Evolutionary conservation across 2,329 filamentous ascomycete genomes (phyloP), one percentile per base, ranked within the genome.

Genomic region (Colletotrichum coccodes): DNA sequence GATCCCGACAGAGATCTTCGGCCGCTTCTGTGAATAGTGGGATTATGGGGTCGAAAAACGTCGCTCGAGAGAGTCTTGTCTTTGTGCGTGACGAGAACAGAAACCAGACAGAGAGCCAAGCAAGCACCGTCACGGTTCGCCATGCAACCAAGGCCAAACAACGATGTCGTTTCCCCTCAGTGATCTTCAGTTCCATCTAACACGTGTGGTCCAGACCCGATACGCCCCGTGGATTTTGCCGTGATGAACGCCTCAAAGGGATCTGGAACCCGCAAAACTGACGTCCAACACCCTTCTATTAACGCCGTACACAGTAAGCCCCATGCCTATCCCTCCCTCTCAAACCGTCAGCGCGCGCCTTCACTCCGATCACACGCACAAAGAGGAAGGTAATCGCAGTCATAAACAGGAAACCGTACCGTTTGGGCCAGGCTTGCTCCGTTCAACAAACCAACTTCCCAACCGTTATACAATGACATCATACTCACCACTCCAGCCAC

Each of bases 401-500:
- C 36, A n/a, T 9, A 23, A 58, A 46, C 28, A 58, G 14, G 46
- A 58, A 58, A 32, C 4, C 8, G 38, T 5, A 42, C 47, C 52
- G 46, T 68, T 64, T 50, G 21, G 58, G 59, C 21, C 42, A 50
- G 47, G 47, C 49, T 50, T n/a, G n/a, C 21, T 40, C 42, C 28
- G 2, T 47, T 38, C 34, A 16, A 30, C 53, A 6, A 3, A 28
- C 11, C 34, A 42, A 46, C n/a, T 26, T 21, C 23, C 36, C n/a
- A n/a, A 34, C 47, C 53, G 61, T n/a, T 44, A 4, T 21, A 18
- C 36, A 18, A 63, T 68, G 67, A 70, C 67, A 70, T 70, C 67
- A 70, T 49, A 6, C 9, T 34, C 0, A 11, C 42, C 0, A 11
- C 7, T 12, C 8, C 18, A 4, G 64, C 66, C 44, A 68, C 67